phyloP scores from a whole-genome alignment of 805 yeast genomes.

The Alloascoidea africana region DNA sequence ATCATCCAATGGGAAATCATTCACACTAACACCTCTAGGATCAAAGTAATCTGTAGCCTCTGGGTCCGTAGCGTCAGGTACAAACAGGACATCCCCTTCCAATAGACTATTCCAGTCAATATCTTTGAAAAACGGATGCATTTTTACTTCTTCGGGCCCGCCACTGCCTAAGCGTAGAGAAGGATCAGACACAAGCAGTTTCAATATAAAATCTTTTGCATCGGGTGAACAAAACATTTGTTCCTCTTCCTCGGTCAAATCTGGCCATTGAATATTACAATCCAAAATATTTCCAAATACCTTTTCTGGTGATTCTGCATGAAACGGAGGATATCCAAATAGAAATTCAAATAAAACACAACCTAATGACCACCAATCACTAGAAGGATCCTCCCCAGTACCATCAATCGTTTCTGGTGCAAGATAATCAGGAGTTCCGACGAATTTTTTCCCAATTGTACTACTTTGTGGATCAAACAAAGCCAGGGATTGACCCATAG shows the following conservation, averaged over 20 bases:
- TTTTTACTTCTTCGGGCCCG: slow-evolving; percentile 67
- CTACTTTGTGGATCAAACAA: slow-evolving; percentile 59
- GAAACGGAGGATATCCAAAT: slow-evolving; percentile 92
- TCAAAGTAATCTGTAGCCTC: slow-evolving; percentile 90
- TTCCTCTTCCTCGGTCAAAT: slow-evolving; percentile 19
- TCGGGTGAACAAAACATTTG: slow-evolving; percentile 40
- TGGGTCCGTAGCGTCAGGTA: slow-evolving; percentile 67
- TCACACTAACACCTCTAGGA: slow-evolving; percentile 67
- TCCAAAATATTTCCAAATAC: slow-evolving; percentile 72
- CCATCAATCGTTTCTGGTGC: slow-evolving; percentile 95
- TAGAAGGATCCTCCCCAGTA: slow-evolving; percentile 60
- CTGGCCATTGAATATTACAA: slow-evolving; percentile 78
- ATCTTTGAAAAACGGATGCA: slow-evolving; percentile 62
- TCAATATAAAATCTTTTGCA: slow-evolving; percentile 61
- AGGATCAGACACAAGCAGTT: slow-evolving; percentile 51
- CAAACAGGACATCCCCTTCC: slow-evolving; percentile 55
- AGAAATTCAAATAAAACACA: slow-evolving; percentile 86
- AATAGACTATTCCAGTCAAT: slow-evolving; percentile 69
- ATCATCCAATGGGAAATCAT: slow-evolving; percentile 35
- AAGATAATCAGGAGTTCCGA: slow-evolving; percentile 95
- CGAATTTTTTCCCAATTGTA: slow-evolving; percentile 48
- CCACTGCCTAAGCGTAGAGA: slow-evolving; percentile 50
- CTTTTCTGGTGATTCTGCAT: slow-evolving; percentile 59
- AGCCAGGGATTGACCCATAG: slow-evolving; percentile 23
- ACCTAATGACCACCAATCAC: slow-evolving; percentile 99